Base-by-base conservation (phyloP, 1,284 basidiomycete genomes). In the Takashimella tepidaria region DNA sequence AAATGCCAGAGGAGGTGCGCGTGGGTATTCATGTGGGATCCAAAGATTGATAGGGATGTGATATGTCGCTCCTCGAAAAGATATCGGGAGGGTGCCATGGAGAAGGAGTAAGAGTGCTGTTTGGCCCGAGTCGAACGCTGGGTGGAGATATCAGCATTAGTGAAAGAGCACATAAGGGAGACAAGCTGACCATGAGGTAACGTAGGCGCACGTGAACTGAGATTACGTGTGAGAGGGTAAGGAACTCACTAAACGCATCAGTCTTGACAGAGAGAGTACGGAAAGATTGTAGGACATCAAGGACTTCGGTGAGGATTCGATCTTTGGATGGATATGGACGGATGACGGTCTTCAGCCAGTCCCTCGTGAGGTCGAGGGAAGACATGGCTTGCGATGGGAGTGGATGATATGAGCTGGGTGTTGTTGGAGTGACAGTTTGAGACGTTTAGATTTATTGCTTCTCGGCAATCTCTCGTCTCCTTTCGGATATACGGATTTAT, bases 41-140 rank as follows among this genome's bases (percentile, higher is more conserved):
- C 95, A 98, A 58, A 96, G 64, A 13, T 88, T 83, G 64, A 98
- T 76, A 2, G 96, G 95, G 62, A 98, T 98, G 73, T 98, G 90
- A 79, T 99, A 99, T 0, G 86, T 81, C 0, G 83, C 77, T 3
- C 80, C 78, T 49, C 86, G 83, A 76, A 85, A 97, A 0, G 81
- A 73, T 61, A 98, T 93, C 1, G 92, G 93, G 0, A 99, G 79
- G 1, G 97, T 84, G 10, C 96, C 96, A 64, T 93, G 88, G 1
- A 97, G 65, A 55, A 88, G 91, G 54, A 98, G 83, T 13, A 99
- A 81, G 6, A 98, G 81, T 65, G 92, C 89, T 0, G 90, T 87
- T 40, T 93, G 84, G 25, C 95, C 95, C 63, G 97, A 92, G 75
- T 98, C 92, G 77, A 89, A 93, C 0, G 88, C 89, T 92, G 51